Evolutionary conservation across 352 stramenopile species (phyloP), one percentile per base, ranked within the genome.

Genomic region (Phytopythium sindhum): DNA sequence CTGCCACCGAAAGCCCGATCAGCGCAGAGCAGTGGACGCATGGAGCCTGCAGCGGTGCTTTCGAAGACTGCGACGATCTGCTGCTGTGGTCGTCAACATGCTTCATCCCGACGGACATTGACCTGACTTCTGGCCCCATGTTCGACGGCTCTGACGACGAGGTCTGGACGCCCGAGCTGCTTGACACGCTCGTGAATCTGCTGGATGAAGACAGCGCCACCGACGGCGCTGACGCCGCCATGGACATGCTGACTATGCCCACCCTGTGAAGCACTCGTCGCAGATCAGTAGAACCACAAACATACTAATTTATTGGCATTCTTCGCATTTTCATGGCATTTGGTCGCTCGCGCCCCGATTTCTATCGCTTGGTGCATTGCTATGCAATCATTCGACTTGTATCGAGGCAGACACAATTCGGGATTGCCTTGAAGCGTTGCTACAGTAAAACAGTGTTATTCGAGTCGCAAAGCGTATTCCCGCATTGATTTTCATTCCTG

Each of bases 151-250:
- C 28, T 4, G 48, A 54, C 21, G 68, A 69, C 39, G 61, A 58
- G 2, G 31, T 70, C 31, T 75, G 68, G 68, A 72, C 58, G 33
- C 47, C 65, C 4, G 65, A 75, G 12, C 28, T 75, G 42, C 63
- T 81, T 21, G 63, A 81, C 51, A 69, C 61, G 17, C 64, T 79
- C 35, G 64, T 61, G 11, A 67, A 55, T 21, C 65, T 81, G 42
- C 57, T 81, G 31, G 31, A 8, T 1, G 68, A 79, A 24, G 68
- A 69, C 55, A 52, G 37, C 23, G 48, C 39, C 29, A 61, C 57
- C 29, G 35, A 28, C 3, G 31, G 31, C 4, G 31, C 8, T 8
- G 31, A 8, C 12, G 58, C 26, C 45, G 29, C 33, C n/a, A 56
- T 26, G 54, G 37, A 44, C 37, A 19, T 44, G 37, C 37, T 44